Evolutionary conservation across 768 basidiomycete genomes (phyloP), one percentile per base, ranked within the genome.

Genomic region (Russula ochroleuca): DNA sequence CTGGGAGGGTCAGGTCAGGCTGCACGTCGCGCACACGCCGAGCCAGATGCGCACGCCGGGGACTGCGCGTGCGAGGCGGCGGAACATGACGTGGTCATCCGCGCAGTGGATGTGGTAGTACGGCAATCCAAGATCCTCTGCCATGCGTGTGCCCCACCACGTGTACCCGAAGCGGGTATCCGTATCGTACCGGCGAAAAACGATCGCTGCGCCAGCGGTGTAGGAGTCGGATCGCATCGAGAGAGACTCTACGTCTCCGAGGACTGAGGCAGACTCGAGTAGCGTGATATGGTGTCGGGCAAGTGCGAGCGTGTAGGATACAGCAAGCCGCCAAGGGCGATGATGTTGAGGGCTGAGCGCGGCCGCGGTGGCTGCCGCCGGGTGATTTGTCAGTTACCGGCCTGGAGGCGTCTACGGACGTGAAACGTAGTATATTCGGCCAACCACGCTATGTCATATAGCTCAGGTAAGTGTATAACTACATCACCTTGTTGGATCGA

Each of bases 31-130:
- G 69, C n/a, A 77, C 77, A 3, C 72, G 57, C 69, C 69, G 14
- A 78, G 74, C 17, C 73, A 68, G n/a, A 78, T 69, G 1, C 64
- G 67, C 54, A 77, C 74, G 59, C 64, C 63, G 5, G 75, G 74
- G 3, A 64, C 66, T 11, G 70, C 68, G 28, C 49, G 48, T 5
- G 63, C 70, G 61, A 78, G 72, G 59, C 76, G 75, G 58, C 71
- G 74, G 47, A 79, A 72, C 28, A 79, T 68, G 33, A 71, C 72
- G 68, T 79, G 78, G 57, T 78, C 75, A 68, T 79, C 78, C 35
- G 77, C 78, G 59, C 78, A 76, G 60, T 79, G 78, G 55, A 79
- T 70, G 61, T 79, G 75, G 59, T 76, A 76, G 67, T 78, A 79
- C 7, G 77, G 77, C 61, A 76, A 71, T 55, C 77, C 78, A 60